Conservation (phyloP, 2,329 filamentous ascomycete genomes). For the Colletotrichum coccodes region DNA sequence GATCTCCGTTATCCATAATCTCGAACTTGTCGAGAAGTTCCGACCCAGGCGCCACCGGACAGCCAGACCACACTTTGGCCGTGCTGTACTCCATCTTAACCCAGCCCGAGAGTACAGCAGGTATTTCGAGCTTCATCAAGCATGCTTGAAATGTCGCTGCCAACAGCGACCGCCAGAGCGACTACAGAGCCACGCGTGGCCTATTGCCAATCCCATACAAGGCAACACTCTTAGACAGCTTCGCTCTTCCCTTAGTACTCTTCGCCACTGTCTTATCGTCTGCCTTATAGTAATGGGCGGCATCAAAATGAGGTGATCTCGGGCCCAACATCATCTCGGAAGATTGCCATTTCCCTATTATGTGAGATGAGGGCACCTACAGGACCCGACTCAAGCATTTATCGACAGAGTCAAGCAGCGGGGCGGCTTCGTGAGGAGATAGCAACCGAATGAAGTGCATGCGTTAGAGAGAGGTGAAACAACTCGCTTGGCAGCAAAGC, state of each 20-base stretch:
- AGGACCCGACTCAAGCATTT: constrained; percentile 31
- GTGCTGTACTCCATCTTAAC: neutral
- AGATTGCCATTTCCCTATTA: constrained; percentile 20
- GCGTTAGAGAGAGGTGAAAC: constrained; percentile 36
- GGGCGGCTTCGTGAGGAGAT: constrained; percentile 39
- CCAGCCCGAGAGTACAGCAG: neutral
- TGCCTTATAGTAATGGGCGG: constrained; percentile 42
- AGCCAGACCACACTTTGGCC: neutral
- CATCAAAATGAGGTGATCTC: neutral
- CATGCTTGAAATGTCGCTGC: neutral
- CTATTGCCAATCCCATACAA: constrained; percentile 22
- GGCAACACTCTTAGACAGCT: constrained; percentile 45
- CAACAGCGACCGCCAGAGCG: neutral
- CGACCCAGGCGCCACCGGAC: neutral
- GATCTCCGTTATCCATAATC: neutral
- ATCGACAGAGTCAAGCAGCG: constrained; percentile 39
- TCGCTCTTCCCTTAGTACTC: constrained; percentile 44
- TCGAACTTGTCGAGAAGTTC: neutral
- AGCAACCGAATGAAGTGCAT: constrained; percentile 38
- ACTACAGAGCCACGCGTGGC: neutral
- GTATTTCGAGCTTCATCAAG: neutral
- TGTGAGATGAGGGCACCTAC: neutral
- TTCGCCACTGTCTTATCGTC: constrained; percentile 45
- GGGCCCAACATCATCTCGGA: constrained; percentile 29
- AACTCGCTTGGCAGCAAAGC: constrained; percentile 13